phyloP scores from a whole-genome alignment of 2,329 filamentous ascomycete species.

The Neonectria coccinea region DNA sequence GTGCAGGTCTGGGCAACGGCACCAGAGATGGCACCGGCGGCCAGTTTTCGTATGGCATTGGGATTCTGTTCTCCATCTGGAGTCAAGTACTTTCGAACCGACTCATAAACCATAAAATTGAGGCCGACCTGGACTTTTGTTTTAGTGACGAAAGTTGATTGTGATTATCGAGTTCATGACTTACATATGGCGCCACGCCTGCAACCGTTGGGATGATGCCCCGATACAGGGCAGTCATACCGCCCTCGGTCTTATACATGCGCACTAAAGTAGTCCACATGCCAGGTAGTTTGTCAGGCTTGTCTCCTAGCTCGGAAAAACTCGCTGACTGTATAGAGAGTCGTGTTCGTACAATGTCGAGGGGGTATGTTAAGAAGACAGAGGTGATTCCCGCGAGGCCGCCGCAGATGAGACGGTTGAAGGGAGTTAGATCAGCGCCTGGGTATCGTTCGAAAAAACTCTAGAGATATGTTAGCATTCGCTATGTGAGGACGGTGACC shows the following conservation, averaged over 20 bases:
- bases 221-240: constrained; percentile 86
- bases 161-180: constrained; percentile 32
- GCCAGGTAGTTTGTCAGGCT: constrained; percentile 79
- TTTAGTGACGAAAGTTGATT: constrained; percentile 16
- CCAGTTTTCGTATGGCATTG: constrained; percentile 80
- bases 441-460: constrained; percentile 82
- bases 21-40: constrained; percentile 93
- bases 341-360: constrained; percentile 96
- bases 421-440: constrained; percentile 77
- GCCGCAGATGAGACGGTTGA: constrained; percentile 87
- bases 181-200: constrained; percentile 92
- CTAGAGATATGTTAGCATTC: constrained; percentile 15
- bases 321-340: constrained; percentile 98
- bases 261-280: constrained; percentile 87
- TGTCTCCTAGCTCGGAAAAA: constrained; percentile 79
- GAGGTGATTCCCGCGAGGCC: constrained; percentile 95
- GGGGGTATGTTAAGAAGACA: constrained; percentile 92
- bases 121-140: constrained; percentile 77
- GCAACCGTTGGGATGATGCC: constrained; percentile 95
- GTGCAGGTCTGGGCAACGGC: constrained; percentile 97
- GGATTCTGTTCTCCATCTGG: constrained; percentile 90
- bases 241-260: constrained; percentile 95
- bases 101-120: constrained; percentile 99
- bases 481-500: background rate
- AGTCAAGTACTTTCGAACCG: constrained; percentile 84